phyloP scores from a whole-genome alignment of 371 early-diverging fungal genomes.

The Mucor circinelloides region DNA sequence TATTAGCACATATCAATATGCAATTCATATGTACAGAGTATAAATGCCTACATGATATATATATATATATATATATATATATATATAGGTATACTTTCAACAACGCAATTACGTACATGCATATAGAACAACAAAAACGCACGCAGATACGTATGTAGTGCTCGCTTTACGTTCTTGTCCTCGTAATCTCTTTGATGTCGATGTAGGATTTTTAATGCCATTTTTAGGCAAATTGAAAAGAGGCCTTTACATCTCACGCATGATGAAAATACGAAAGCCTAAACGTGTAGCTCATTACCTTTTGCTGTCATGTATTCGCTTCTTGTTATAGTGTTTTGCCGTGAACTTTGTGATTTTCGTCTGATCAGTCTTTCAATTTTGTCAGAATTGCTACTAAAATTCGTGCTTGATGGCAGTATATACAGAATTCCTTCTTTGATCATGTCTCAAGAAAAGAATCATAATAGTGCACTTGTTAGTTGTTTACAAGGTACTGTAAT shows the following conservation, averaged over 20 bases:
- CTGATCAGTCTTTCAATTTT: no score
- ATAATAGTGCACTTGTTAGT: no score
- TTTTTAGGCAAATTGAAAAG: slow-evolving; percentile 1
- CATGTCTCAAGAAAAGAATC: no score
- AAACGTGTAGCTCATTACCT: no score
- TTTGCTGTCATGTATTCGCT: no score
- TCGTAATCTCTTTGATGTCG: not conserved
- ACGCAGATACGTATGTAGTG: not conserved
- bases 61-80: not conserved
- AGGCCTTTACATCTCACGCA: not conserved
- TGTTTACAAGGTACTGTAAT: no score
- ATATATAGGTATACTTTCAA: not conserved
- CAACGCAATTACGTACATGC: not conserved
- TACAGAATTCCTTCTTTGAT: no score
- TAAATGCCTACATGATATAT: not conserved
- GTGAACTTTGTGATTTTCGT: no score
- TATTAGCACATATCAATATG: not conserved
- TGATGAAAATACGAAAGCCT: no score
- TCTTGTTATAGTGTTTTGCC: no score
- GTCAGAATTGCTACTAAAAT: no score
- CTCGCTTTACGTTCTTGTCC: not conserved
- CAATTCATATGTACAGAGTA: not conserved
- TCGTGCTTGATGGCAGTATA: no score
- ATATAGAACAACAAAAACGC: not conserved
- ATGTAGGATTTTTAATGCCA: not conserved